phyloP scores from a whole-genome alignment of 306 rosid species.

The Pterocarpus macrocarpus region DNA sequence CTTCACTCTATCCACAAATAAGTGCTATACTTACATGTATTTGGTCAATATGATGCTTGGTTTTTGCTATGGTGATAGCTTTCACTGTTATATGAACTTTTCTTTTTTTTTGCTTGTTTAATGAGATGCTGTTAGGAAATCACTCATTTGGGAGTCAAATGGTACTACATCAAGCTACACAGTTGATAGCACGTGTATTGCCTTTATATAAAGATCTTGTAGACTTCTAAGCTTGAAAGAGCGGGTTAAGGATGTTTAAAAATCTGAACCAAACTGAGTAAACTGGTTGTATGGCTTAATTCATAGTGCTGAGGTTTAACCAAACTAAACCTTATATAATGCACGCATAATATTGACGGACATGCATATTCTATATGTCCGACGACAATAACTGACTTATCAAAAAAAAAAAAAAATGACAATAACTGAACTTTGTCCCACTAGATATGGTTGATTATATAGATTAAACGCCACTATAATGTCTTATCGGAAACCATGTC shows the following conservation, averaged over 20 bases:
- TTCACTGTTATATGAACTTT: neutral
- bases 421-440: no score
- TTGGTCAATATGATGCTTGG: neutral
- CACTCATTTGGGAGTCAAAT: conserved; percentile 40
- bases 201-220: conserved; percentile 13
- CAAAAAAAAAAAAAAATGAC: no score
- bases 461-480: no score
- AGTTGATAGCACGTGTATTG: conserved; percentile 8
- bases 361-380: no score
- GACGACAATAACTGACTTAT: no score
- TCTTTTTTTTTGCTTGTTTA: conserved; percentile 9
- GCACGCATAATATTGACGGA: no score
- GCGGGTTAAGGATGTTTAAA: conserved; percentile 3
- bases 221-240: conserved; percentile 9
- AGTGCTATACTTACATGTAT: no score
- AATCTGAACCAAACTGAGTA: neutral
- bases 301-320: conserved; percentile 8
- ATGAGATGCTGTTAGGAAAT: neutral
- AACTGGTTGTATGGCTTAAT: neutral
- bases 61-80: neutral
- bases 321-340: neutral
- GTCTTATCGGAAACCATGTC: no score
- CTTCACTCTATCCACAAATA: neutral
- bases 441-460: no score
- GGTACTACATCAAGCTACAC: conserved; percentile 19